These are phyloP conservation scores for Blakeslea trispora DNA, from an alignment of 371 early-diverging fungal species.

Conservation along the genomic window DNA sequence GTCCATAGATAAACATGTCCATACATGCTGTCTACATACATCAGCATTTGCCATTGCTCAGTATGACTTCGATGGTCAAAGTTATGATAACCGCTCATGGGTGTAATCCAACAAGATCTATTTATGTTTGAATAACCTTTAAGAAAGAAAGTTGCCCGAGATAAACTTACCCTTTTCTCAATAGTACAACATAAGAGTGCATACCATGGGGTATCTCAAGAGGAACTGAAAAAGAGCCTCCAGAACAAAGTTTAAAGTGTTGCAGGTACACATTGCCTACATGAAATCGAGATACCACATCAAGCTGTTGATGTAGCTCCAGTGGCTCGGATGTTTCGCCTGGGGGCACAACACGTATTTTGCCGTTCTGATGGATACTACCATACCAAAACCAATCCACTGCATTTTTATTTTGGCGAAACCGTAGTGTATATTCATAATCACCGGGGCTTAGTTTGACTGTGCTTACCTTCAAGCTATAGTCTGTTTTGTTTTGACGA, in stretches of 20 bases:
- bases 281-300: background rate
- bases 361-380: slow-evolving; percentile 11
- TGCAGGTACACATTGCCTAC: background rate
- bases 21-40: slow-evolving; percentile 13
- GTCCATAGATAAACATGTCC: slow-evolving; percentile 27
- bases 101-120: slow-evolving; percentile 26
- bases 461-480: background rate
- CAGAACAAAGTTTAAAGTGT: slow-evolving; percentile 7
- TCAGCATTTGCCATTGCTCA: slow-evolving; percentile 21
- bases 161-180: slow-evolving; percentile 23
- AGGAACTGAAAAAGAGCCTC: background rate
- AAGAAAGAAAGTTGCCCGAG: too few relatives aligned
- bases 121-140: background rate
- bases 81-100: slow-evolving; percentile 8
- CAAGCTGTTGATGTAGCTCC: background rate
- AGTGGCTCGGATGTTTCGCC: background rate
- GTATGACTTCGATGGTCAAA: background rate
- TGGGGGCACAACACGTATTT: slow-evolving; percentile 1
- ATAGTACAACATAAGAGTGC: slow-evolving; percentile 6
- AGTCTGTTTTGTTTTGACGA: background rate
- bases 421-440: slow-evolving; percentile 24
- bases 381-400: slow-evolving; percentile 24
- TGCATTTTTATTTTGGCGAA: background rate
- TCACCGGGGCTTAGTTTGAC: background rate
- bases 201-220: slow-evolving; percentile 8